A percentile compares a stretch with the other conserved stretches of the same genome.
Evolutionary conservation across 1,284 basidiomycete genomes (phyloP).

Genomic region (Cutaneotrichosporon sp.): DNA sequence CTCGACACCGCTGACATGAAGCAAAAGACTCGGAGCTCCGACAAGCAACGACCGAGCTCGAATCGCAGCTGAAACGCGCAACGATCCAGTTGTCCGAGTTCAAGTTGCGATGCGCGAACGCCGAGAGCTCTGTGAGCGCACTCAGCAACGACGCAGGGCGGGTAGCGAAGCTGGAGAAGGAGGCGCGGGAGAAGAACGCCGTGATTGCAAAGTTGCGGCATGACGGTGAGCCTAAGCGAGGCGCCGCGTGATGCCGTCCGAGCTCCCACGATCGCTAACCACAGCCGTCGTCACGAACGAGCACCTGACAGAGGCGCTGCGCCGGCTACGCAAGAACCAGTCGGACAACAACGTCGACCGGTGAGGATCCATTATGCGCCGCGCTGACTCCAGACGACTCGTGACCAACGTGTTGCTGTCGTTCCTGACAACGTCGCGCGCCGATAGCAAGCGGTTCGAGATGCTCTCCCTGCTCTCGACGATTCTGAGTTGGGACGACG

Average conservation of each 20-base stretch:
- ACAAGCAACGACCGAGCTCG: constrained; percentile 74
- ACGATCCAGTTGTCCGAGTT: constrained; percentile 74
- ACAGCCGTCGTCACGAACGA: constrained; percentile 92
- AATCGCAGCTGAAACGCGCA: constrained; percentile 63
- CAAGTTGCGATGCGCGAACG: constrained; percentile 76
- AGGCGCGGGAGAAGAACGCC: constrained; percentile 89
- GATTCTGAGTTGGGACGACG: constrained; percentile 83
- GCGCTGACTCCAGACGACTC: constrained; percentile 57
- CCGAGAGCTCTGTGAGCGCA: constrained; percentile 71
- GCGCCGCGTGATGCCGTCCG: too few species aligned
- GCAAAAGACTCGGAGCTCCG: constrained; percentile 56
- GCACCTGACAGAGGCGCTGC: constrained; percentile 94
- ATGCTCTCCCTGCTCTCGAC: constrained; percentile 85
- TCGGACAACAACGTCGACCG: constrained; percentile 84
- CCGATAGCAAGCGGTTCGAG: constrained; percentile 92
- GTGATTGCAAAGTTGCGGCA: constrained; percentile 89
- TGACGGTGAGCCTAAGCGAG: constrained; percentile 60
- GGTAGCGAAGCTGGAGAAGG: constrained; percentile 70
- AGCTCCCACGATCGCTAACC: too few species aligned
- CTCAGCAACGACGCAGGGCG: constrained; percentile 62
- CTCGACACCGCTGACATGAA: constrained; percentile 20
- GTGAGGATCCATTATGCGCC: constrained; percentile 25
- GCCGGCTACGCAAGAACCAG: constrained; percentile 77
- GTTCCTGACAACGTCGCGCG: constrained; percentile 84
- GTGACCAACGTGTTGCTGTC: constrained; percentile 93